Evolutionary conservation across 108 stramenopile genomes (phyloP), one percentile per base, ranked within the genome.

Genomic region (Cyclotella sp.): DNA sequence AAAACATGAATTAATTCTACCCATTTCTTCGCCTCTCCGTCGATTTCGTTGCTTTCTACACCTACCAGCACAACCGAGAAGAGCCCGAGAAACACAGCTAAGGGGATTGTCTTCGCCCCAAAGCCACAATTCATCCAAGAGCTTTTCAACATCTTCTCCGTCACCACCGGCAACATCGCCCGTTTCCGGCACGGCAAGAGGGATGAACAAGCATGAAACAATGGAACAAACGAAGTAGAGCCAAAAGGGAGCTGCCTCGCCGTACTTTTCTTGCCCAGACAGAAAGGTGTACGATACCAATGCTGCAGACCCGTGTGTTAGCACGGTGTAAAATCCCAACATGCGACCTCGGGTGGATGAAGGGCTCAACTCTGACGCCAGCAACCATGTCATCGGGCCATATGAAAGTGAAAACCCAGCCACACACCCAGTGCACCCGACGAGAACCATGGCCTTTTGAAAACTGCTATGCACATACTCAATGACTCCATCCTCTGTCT

Each of bases 361-460:
- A 0, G 86, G 87, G 52, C 85, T 85, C 71, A 88, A 70, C 63
- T 88, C 87, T 9, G 84, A 67, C 7, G 73, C 79, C n/a, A 88
- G 29, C 26, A 88, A 52, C 87, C 87, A 88, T 13, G 84, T 87
- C 24, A 88, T 75, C 13, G 87, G 86, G 24, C 85, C 87, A 55
- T 87, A 88, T 13, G 86, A 85, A 15, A 87, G 60, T 24, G 86
- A 77, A 64, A 87, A 88, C 0, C 84, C 81, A 12, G 86, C 78
- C 10, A 88, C 80, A 44, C 77, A 71, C 27, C 80, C 84, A 49
- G 81, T 58, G 46, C 81, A 77, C 24, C 80, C 84, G 39, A 85
- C 68, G 21, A 85, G 63, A 26, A 75, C 84, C 42, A 85, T 62
- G 18, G 43, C 65, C 16, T 65, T 49, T 34, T 82, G 85, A 44